Percentiles rank a stretch among this genome's conserved stretches.
These are phyloP conservation scores for Dissoconium aciculare DNA, from an alignment of 2,329 filamentous ascomycete genomes.

Conservation along the genomic window DNA sequence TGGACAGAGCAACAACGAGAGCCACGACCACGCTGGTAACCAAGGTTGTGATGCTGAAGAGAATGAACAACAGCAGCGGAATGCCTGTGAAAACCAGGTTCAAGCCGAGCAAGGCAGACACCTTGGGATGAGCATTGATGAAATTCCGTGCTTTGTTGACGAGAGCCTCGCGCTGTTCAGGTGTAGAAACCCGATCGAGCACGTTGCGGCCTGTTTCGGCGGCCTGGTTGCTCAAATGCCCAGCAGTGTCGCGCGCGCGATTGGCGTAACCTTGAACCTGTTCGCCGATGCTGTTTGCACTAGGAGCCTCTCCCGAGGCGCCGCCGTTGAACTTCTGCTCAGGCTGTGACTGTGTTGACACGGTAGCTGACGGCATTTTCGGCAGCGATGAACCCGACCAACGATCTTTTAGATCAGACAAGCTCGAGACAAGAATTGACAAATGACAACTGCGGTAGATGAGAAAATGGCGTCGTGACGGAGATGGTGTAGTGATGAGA, in stretches of 20 bases:
- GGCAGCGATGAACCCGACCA: no score
- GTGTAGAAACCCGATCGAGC: slow-evolving; percentile 42
- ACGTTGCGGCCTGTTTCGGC: slow-evolving; percentile 21
- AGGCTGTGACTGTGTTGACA: no score
- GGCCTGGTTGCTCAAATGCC: slow-evolving; percentile 16
- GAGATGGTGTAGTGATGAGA: no score
- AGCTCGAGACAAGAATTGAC: no score
- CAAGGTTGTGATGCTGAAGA: slow-evolving; percentile 49
- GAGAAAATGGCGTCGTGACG: no score
- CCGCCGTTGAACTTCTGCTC: no score
- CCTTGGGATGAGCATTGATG: slow-evolving; percentile 48
- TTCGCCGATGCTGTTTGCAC: no score
- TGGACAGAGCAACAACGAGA: slow-evolving; percentile 37
- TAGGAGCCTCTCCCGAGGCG: no score
- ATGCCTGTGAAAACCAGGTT: slow-evolving; percentile 52
- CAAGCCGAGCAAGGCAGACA: slow-evolving; percentile 52
- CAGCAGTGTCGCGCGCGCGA: background rate
- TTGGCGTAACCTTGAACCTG: background rate
- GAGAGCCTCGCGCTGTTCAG: slow-evolving; percentile 43
- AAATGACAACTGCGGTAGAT: no score
- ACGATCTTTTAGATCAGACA: no score
- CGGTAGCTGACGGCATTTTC: no score
- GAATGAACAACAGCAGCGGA: slow-evolving; percentile 52
- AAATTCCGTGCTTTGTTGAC: slow-evolving; percentile 41
- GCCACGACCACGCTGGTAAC: slow-evolving; percentile 48